Evolutionary conservation across 2,329 filamentous ascomycete genomes (phyloP).

Genomic region (Beauveria rudraprayagi): DNA sequence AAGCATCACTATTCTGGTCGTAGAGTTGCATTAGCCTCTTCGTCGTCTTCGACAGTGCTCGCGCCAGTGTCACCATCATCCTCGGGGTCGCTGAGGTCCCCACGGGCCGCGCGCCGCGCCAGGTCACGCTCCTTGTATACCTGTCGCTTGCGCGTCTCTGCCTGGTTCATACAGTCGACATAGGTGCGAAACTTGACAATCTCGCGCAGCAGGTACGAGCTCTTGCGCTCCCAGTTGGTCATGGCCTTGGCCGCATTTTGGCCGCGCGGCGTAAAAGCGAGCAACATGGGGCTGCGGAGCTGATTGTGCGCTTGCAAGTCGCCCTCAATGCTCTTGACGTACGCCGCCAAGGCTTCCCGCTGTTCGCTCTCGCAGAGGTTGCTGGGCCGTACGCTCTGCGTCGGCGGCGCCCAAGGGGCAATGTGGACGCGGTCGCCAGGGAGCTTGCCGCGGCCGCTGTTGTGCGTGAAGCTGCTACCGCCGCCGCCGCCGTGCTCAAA

Average conservation of each 20-base stretch:
- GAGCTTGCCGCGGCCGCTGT: constrained; percentile 49
- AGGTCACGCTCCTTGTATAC: constrained; percentile 57
- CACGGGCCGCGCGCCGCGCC: constrained; percentile 40
- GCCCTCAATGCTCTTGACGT: constrained; percentile 77
- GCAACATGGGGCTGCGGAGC: constrained; percentile 74
- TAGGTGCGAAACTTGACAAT: constrained; percentile 97
- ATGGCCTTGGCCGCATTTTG: constrained; percentile 76
- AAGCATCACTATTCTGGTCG: constrained; percentile 18
- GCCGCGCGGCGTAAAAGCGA: constrained; percentile 81
- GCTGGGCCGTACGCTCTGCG: constrained; percentile 83
- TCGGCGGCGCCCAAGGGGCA: constrained; percentile 80
- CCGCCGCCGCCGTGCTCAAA: constrained; percentile 45
- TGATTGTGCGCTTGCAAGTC: constrained; percentile 85
- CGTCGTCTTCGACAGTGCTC: constrained; percentile 19
- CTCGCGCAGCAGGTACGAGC: constrained; percentile 80
- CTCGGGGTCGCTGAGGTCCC: constrained; percentile 34
- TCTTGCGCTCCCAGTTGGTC: constrained; percentile 96
- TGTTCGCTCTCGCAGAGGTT: constrained; percentile 74
- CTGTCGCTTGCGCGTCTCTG: constrained; percentile 59
- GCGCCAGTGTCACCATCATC: constrained; percentile 21
- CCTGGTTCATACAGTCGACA: constrained; percentile 72
- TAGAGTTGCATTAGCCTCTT: constrained; percentile 28
- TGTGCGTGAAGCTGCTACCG: constrained; percentile 41
- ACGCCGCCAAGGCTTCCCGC: constrained; percentile 62
- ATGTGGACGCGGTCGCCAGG: constrained; percentile 80